A percentile compares a stretch with the other conserved stretches of the same genome.
Conservation (phyloP, 768 basidiomycete species). For the Hemileccinum rubropunctum region DNA sequence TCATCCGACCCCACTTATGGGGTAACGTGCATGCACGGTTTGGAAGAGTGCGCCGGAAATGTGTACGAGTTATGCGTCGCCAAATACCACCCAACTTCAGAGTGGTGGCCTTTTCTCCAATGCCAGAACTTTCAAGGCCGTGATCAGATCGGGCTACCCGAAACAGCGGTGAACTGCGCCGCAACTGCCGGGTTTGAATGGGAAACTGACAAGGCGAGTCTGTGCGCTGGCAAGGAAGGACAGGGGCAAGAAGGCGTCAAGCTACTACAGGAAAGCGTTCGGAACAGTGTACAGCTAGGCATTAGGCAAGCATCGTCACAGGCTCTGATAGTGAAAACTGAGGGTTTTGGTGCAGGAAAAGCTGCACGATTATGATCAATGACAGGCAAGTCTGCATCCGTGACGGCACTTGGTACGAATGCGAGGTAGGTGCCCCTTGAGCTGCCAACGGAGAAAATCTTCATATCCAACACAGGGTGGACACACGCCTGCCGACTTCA, state of each 20-base stretch:
- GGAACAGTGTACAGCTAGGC: conserved; percentile 40
- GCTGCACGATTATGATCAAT: conserved; percentile 84
- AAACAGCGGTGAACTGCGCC: conserved; percentile 66
- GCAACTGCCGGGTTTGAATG: conserved; percentile 63
- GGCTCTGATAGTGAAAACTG: conserved; percentile 5
- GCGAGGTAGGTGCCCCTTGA: conserved; percentile 53
- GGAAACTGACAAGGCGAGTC: conserved; percentile 52
- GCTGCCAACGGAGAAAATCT: conserved; percentile 22
- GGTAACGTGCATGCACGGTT: conserved; percentile 79
- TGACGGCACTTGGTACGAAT: conserved; percentile 76
- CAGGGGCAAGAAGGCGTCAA: conserved; percentile 58
- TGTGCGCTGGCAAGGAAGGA: conserved; percentile 61
- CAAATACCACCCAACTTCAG: conserved; percentile 49
- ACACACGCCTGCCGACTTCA: conserved; percentile 71
- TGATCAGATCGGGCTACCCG: conserved; percentile 60
- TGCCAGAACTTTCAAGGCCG: conserved; percentile 73
- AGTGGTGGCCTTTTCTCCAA: conserved; percentile 82
- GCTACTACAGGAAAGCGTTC: conserved; percentile 63
- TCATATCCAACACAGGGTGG: conserved; percentile 53
- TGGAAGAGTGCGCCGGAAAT: conserved; percentile 82
- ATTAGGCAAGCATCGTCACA: conserved; percentile 51
- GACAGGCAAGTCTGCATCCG: conserved; percentile 66
- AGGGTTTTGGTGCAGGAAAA: conserved; percentile 50
- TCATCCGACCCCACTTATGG: conserved; percentile 68
- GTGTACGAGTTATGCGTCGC: conserved; percentile 83